These are phyloP conservation scores for Candida xiaguanensis DNA, from an alignment of 805 yeast genomes.

Conservation along the genomic window DNA sequence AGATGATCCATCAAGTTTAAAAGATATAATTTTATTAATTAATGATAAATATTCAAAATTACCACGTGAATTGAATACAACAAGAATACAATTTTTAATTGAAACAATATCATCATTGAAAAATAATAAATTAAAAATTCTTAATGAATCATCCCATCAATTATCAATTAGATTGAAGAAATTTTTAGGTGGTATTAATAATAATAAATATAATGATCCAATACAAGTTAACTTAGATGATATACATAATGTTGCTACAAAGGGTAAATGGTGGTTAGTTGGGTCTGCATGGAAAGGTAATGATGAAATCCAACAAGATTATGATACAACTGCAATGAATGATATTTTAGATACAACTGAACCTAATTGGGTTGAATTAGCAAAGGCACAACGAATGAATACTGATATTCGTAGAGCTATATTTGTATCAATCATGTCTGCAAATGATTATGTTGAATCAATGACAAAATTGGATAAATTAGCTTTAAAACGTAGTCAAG, in stretches of 20 bases:
- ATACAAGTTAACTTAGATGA: slow-evolving; percentile 81
- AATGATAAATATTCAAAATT: slow-evolving; percentile 44
- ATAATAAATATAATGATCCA: slow-evolving; percentile 59
- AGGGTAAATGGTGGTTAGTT: slow-evolving; percentile 98
- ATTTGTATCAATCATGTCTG: slow-evolving; percentile 92
- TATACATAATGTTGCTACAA: slow-evolving; percentile 67
- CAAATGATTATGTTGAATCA: slow-evolving; percentile 88
- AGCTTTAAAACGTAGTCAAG: slow-evolving; percentile 72
- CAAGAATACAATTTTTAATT: slow-evolving; percentile 77
- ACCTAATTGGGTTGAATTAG: slow-evolving; percentile 87
- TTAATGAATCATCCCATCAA: slow-evolving; percentile 50
- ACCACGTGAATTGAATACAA: slow-evolving; percentile 31
- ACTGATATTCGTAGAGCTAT: slow-evolving; percentile 93
- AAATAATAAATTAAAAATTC: slow-evolving; percentile 68
- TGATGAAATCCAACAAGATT: slow-evolving; percentile 17
- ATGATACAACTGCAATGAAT: slow-evolving; percentile 45
- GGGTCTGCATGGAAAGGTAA: slow-evolving; percentile 96
- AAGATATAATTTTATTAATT: slow-evolving; percentile 64
- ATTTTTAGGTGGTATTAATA: slow-evolving; percentile 50
- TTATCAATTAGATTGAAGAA: slow-evolving; percentile 60
- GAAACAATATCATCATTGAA: slow-evolving; percentile 84
- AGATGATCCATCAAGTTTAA: slow-evolving; percentile 85
- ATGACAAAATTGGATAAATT: slow-evolving; percentile 77
- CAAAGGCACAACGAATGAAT: slow-evolving; percentile 86
- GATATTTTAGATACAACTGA: slow-evolving; percentile 65